These are phyloP conservation scores for Lactifluus subvellereus DNA, from an alignment of 768 basidiomycete genomes.

Conservation along the genomic window DNA sequence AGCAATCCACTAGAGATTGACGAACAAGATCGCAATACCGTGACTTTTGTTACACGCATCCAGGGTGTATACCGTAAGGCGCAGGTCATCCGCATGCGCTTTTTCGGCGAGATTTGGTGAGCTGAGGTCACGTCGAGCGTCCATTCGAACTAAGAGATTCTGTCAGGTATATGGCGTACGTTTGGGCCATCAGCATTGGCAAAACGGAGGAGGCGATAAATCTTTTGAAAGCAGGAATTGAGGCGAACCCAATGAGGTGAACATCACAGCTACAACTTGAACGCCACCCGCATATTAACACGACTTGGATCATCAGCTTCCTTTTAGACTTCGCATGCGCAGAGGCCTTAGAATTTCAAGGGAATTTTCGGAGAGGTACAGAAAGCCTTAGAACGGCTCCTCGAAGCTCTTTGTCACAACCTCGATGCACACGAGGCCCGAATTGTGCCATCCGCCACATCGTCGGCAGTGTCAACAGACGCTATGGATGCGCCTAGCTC, in stretches of 20 bases:
- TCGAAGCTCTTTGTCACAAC: conserved; percentile 55
- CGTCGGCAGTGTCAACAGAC: conserved; percentile 31
- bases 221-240: conserved; percentile 78
- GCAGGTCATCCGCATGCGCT: conserved; percentile 77
- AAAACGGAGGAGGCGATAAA: conserved; percentile 76
- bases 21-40: conserved; percentile 61
- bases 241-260: conserved; percentile 80
- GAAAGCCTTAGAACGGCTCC: conserved; percentile 63
- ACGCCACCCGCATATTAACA: background rate
- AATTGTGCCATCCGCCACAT: conserved; percentile 35
- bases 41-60: conserved; percentile 54
- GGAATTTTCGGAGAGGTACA: conserved; percentile 63
- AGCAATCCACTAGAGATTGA: conserved; percentile 90
- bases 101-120: conserved; percentile 92
- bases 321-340: conserved; percentile 87
- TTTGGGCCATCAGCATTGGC: conserved; percentile 68
- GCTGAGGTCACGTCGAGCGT: conserved; percentile 21
- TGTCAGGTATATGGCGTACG: conserved; percentile 83
- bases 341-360: conserved; percentile 62
- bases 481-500: background rate
- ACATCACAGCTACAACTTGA: conserved; percentile 12
- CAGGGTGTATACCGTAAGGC: conserved; percentile 85
- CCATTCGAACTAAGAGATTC: background rate
- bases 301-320: conserved; percentile 45
- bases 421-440: conserved; percentile 55